A percentile compares a stretch with the other conserved stretches of the same genome.
Evolutionary conservation across 2,329 filamentous ascomycete species (phyloP).

Genomic region (Saccharata proteae): DNA sequence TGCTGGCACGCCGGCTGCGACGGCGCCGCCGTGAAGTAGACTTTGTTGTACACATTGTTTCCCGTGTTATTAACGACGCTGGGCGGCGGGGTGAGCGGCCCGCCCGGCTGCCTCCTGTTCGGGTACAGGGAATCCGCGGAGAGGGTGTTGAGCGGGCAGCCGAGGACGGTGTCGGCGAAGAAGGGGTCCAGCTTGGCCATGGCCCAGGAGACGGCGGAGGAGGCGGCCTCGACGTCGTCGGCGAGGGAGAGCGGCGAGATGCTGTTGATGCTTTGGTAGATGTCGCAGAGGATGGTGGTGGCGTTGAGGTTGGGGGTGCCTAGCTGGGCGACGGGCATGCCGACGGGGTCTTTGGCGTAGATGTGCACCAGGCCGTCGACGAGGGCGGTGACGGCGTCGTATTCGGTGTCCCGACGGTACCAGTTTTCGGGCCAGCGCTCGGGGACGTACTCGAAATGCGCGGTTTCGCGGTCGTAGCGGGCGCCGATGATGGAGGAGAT

Average conservation of each 20-base stretch:
- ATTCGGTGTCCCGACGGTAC: constrained; percentile 15
- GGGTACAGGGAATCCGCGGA: constrained; percentile 20
- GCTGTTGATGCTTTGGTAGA: constrained; percentile 24
- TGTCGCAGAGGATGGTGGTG: constrained; percentile 21
- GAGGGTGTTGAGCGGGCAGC: constrained; percentile 18
- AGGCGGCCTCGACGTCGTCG: constrained; percentile 14
- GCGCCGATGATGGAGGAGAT: constrained; percentile 16
- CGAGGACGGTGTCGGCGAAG: constrained; percentile 19
- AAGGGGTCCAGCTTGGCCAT: constrained; percentile 19
- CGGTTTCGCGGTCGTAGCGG: constrained; percentile 8
- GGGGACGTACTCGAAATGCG: constrained; percentile 13
- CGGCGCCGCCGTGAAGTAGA: too few species aligned
- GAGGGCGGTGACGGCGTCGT: too few species aligned
- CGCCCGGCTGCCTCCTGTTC: constrained; percentile 16
- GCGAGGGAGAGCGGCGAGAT: constrained; percentile 21
- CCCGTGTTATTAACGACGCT: too few species aligned
- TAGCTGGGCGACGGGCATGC: constrained; percentile 17
- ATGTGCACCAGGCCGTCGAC: constrained; percentile 20
- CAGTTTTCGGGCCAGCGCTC: constrained; percentile 15
- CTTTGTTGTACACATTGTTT: too few species aligned
- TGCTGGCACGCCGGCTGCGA: too few species aligned
- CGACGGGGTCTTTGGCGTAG: constrained; percentile 22
- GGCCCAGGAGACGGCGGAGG: constrained; percentile 17
- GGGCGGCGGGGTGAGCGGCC: too few species aligned
- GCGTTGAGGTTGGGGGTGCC: constrained; percentile 20